phyloP scores from a whole-genome alignment of 352 stramenopile genomes.

The Globisporangium paddicum region DNA sequence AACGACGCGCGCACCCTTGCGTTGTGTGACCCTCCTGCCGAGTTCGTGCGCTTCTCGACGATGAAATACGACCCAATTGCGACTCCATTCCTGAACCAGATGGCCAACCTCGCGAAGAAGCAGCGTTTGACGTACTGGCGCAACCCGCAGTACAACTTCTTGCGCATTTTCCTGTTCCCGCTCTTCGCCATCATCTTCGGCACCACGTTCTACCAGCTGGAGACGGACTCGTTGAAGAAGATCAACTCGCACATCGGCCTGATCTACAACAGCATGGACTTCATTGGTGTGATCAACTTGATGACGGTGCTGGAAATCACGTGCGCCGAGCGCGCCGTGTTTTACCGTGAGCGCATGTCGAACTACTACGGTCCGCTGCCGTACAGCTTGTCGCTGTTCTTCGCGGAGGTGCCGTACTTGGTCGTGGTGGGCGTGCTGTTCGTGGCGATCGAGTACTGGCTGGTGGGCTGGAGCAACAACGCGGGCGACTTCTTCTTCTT shows the following conservation, averaged over 20 bases:
- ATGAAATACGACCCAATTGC: constrained; percentile 43
- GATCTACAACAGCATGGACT: constrained; percentile 73
- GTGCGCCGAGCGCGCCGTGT: constrained; percentile 47
- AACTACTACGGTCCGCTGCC: constrained; percentile 70
- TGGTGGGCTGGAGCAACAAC: constrained; percentile 36
- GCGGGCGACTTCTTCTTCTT: constrained; percentile 15
- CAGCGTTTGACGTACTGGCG: constrained; percentile 46
- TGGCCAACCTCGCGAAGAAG: constrained; percentile 22
- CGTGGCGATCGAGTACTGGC: constrained; percentile 58
- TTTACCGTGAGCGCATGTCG: constrained; percentile 64
- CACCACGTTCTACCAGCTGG: constrained; percentile 56
- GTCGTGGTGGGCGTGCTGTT: constrained; percentile 44
- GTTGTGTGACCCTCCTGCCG: constrained; percentile 16
- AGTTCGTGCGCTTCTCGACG: constrained; percentile 28
- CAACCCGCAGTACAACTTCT: constrained; percentile 60
- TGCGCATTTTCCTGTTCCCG: constrained; percentile 55
- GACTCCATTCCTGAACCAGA: constrained; percentile 34
- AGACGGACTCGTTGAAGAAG: constrained; percentile 46
- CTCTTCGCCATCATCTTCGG: constrained; percentile 60
- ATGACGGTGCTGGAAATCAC: constrained; percentile 61
- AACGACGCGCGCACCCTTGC: constrained; percentile 35
- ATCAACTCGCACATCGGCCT: constrained; percentile 57
- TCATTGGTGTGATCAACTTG: constrained; percentile 54
- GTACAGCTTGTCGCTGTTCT: constrained; percentile 62
- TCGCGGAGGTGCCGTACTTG: constrained; percentile 59